Percentiles rank a stretch among this genome's conserved stretches.
These are phyloP conservation scores for Aspergillus carlsbadensis DNA, from an alignment of 495 filamentous ascomycete species.

Conservation along the genomic window DNA sequence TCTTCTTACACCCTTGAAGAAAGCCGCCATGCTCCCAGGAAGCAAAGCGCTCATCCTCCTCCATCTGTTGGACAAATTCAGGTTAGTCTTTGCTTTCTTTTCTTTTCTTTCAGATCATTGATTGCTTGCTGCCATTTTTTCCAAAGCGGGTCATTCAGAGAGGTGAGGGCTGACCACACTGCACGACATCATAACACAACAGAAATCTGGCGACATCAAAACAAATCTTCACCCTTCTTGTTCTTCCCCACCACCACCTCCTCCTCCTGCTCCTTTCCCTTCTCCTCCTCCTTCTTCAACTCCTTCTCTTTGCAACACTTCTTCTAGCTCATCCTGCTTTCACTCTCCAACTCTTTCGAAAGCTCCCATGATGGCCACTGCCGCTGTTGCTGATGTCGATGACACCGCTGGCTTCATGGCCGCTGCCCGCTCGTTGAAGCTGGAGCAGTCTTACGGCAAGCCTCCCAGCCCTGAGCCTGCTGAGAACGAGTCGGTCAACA, in stretches of 20 bases:
- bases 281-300: neutral
- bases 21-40: constrained; percentile 10
- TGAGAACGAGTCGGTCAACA: constrained; percentile 1
- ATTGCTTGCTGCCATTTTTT: neutral
- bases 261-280: neutral
- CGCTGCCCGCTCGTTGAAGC: constrained; percentile 21
- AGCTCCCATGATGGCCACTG: constrained; percentile 10
- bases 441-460: constrained; percentile 3
- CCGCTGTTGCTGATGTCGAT: constrained; percentile 20
- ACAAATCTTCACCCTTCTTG: neutral
- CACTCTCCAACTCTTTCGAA: neutral
- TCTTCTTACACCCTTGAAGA: constrained; percentile 10
- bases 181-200: constrained; percentile 1
- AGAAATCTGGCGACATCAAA: neutral
- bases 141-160: neutral
- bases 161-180: constrained; percentile 1
- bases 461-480: neutral
- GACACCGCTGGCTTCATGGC: constrained; percentile 28
- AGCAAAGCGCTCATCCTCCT: neutral
- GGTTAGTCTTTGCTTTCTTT: constrained; percentile 3
- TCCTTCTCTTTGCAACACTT: neutral
- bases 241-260: neutral
- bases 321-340: neutral
- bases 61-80: neutral
- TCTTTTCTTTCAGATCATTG: neutral